Evolutionary conservation across 2,329 filamentous ascomycete species (phyloP).

Genomic region (Epichloe sylvatica): DNA sequence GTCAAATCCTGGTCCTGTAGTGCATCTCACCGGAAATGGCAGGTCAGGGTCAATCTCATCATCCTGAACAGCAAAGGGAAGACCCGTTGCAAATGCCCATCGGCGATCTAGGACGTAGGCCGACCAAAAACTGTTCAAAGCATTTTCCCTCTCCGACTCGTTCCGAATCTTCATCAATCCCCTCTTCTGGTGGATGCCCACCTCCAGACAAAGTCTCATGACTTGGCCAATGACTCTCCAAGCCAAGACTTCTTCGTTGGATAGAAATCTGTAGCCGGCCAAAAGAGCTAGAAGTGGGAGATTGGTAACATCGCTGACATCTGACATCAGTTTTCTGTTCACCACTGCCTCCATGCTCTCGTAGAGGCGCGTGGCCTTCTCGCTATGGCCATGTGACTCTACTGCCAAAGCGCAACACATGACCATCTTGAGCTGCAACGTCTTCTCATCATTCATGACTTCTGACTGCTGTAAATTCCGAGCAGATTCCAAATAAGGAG

Average conservation of each 20-base stretch:
- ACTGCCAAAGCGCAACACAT: slow-evolving; percentile 65
- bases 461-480: slow-evolving; percentile 22
- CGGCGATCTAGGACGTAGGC: slow-evolving; percentile 73
- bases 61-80: slow-evolving; percentile 76
- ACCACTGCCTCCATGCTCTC: slow-evolving; percentile 59
- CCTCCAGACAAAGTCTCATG: slow-evolving; percentile 61
- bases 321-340: slow-evolving; percentile 49
- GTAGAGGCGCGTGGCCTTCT: slow-evolving; percentile 58
- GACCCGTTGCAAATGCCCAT: slow-evolving; percentile 80
- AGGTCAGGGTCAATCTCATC: slow-evolving; percentile 70
- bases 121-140: slow-evolving; percentile 69
- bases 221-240: slow-evolving; percentile 82
- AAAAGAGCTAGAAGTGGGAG: slow-evolving; percentile 39
- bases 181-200: slow-evolving; percentile 70
- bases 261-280: slow-evolving; percentile 64
- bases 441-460: slow-evolving; percentile 35
- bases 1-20: not conserved
- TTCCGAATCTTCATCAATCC: slow-evolving; percentile 56
- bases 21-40: slow-evolving; percentile 55
- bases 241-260: slow-evolving; percentile 70
- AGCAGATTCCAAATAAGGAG: slow-evolving; percentile 52
- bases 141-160: slow-evolving; percentile 52
- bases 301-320: slow-evolving; percentile 31
- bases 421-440: slow-evolving; percentile 68
- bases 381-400: slow-evolving; percentile 66